Evolutionary conservation across 345 rosid species (phyloP).

Genomic region (Lenwebbia sp.): DNA sequence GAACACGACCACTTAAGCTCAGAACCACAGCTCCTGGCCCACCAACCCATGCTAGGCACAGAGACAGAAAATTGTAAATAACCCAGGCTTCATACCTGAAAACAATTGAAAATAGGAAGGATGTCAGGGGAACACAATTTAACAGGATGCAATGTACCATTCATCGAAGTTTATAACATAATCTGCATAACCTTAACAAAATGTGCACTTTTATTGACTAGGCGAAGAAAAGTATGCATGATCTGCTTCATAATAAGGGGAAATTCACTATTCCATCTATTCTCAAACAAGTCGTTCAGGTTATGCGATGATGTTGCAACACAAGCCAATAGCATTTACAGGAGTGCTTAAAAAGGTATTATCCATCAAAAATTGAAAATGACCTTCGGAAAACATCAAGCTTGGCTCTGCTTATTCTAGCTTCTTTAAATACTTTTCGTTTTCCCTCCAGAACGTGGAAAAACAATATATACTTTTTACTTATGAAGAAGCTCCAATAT

Average conservation of each 20-base stretch:
- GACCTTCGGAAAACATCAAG: not conserved
- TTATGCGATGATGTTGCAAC: not conserved
- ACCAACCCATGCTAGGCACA: slow-evolving; percentile 98
- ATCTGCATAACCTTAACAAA: not conserved
- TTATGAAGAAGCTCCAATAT: not conserved
- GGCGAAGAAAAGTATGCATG: not conserved
- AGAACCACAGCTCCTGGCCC: slow-evolving; percentile 94
- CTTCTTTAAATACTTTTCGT: not conserved
- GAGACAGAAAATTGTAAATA: slow-evolving; percentile 80
- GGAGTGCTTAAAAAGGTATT: not conserved
- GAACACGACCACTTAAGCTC: slow-evolving; percentile 74
- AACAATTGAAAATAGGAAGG: slow-evolving; percentile 3
- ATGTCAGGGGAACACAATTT: not conserved
- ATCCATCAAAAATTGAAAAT: not conserved
- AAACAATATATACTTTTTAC: not conserved
- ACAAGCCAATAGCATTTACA: not conserved
- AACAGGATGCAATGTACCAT: not conserved
- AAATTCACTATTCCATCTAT: not conserved
- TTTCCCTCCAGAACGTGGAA: not conserved
- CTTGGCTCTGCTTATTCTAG: not conserved
- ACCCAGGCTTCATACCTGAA: slow-evolving; percentile 99
- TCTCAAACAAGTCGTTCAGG: not conserved
- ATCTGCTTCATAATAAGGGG: not conserved
- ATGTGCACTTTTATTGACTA: not conserved
- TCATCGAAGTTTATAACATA: not conserved